These are phyloP conservation scores for Penicillium canariense DNA, from an alignment of 495 filamentous ascomycete species.

Conservation along the genomic window DNA sequence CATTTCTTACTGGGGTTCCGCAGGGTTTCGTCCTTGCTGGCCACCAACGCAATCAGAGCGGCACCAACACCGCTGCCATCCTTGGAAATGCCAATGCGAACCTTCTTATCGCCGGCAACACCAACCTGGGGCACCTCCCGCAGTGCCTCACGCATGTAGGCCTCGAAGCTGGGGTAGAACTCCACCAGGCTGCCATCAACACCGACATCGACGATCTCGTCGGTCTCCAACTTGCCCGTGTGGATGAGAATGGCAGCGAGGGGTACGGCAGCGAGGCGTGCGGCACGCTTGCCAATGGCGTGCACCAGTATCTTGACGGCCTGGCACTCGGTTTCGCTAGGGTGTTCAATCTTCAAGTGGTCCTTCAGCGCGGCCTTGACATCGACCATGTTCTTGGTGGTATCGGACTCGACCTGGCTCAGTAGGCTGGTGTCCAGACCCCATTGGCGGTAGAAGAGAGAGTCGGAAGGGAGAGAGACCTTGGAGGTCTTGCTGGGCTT, in stretches of 20 bases:
- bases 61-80: slow-evolving; percentile 91
- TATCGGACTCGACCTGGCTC: slow-evolving; percentile 76
- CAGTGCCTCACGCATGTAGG: slow-evolving; percentile 72
- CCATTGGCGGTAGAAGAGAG: slow-evolving; percentile 75
- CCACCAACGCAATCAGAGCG: slow-evolving; percentile 82
- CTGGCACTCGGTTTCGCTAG: slow-evolving; percentile 73
- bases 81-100: slow-evolving; percentile 90
- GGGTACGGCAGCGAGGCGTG: slow-evolving; percentile 83
- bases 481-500: slow-evolving; percentile 66
- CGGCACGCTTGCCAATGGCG: slow-evolving; percentile 84
- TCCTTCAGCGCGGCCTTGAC: slow-evolving; percentile 75
- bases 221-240: slow-evolving; percentile 60
- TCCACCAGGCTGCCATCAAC: slow-evolving; percentile 90
- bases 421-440: slow-evolving; percentile 86
- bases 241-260: slow-evolving; percentile 78
- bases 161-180: slow-evolving; percentile 86
- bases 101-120: slow-evolving; percentile 65
- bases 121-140: slow-evolving; percentile 70
- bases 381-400: slow-evolving; percentile 55
- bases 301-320: slow-evolving; percentile 76
- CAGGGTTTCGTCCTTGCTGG: slow-evolving; percentile 36
- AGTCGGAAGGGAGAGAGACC: slow-evolving; percentile 61
- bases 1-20: slow-evolving; percentile 16
- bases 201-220: slow-evolving; percentile 78
- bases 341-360: slow-evolving; percentile 66